These are phyloP conservation scores for Phaseolus lunatus DNA, from an alignment of 306 rosid species.

Conservation along the genomic window DNA sequence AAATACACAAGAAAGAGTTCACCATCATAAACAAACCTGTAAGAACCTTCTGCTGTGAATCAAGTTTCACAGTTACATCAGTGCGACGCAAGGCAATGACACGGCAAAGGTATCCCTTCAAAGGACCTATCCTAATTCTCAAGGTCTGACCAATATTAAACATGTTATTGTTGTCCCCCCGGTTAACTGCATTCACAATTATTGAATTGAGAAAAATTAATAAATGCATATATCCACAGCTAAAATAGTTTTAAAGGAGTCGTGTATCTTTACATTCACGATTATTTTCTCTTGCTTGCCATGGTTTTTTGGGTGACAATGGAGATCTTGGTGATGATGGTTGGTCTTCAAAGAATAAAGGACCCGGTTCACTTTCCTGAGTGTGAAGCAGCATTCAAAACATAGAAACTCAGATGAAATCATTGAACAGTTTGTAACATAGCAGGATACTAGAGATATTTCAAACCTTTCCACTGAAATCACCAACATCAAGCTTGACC, in stretches of 20 bases:
- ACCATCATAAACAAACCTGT: constrained; percentile 68
- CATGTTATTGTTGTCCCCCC: constrained; percentile 61
- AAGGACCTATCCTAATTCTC: constrained; percentile 95
- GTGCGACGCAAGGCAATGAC: constrained; percentile 83
- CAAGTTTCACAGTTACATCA: constrained; percentile 95
- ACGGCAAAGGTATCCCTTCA: constrained; percentile 97
- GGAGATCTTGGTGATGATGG: constrained; percentile 92
- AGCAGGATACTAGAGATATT: constrained; percentile 20
- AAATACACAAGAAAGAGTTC: not conserved
- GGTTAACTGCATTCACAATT: constrained; percentile 71
- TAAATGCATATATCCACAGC: constrained; percentile 31
- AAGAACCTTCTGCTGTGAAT: constrained; percentile 96
- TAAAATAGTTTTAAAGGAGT: constrained; percentile 35
- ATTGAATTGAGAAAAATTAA: constrained; percentile 36
- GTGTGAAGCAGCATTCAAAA: constrained; percentile 35
- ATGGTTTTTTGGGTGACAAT: constrained; percentile 79
- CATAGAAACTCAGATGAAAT: constrained; percentile 25
- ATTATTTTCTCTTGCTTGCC: constrained; percentile 68
- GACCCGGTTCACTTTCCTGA: constrained; percentile 74
- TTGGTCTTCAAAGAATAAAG: constrained; percentile 64
- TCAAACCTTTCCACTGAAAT: constrained; percentile 72
- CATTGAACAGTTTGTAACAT: constrained; percentile 15
- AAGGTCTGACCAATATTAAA: constrained; percentile 93
- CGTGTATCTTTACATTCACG: constrained; percentile 58
- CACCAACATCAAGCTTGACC: constrained; percentile 62